Evolutionary conservation across 805 yeast species (phyloP).

Genomic region (Nakazawaea peltata): DNA sequence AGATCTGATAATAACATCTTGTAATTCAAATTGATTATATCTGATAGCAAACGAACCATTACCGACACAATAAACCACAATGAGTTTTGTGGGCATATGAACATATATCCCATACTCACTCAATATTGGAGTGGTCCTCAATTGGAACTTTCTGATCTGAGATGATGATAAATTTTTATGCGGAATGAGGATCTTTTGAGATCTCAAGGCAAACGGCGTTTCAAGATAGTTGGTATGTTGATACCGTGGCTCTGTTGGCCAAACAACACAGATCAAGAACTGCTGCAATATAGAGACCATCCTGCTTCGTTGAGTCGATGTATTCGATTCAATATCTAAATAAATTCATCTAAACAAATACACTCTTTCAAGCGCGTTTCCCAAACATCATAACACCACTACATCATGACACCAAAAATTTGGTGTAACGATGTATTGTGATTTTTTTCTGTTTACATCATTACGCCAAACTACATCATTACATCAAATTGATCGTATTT

Average conservation of each 20-base stretch:
- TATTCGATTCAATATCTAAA: too few relatives aligned
- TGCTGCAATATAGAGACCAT: background rate
- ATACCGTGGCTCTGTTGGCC: conserved; percentile 5
- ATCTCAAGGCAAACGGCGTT: conserved; percentile 9
- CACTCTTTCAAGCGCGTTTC: too few relatives aligned
- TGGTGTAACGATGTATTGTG: background rate
- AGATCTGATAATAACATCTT: conserved; percentile 2
- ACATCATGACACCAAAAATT: background rate
- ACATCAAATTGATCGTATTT: too few relatives aligned
- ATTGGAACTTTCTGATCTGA: conserved; percentile 1
- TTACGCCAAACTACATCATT: too few relatives aligned
- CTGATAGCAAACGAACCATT: conserved; percentile 9
- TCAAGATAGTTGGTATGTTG: conserved; percentile 3
- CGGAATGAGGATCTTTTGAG: background rate
- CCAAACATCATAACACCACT: too few relatives aligned
- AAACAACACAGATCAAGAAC: conserved; percentile 1
- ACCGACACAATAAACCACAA: conserved; percentile 1
- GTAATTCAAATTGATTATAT: conserved; percentile 4
- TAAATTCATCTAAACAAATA: too few relatives aligned
- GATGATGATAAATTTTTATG: background rate
- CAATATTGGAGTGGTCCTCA: conserved; percentile 4
- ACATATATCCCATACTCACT: conserved; percentile 6
- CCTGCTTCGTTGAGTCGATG: too few relatives aligned
- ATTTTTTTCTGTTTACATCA: too few relatives aligned
- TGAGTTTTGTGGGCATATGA: conserved; percentile 6